Percentiles rank a stretch among this genome's conserved stretches.
Evolutionary conservation across 1,284 basidiomycete species (phyloP).

Genomic region (Fereydounia khargensis): DNA sequence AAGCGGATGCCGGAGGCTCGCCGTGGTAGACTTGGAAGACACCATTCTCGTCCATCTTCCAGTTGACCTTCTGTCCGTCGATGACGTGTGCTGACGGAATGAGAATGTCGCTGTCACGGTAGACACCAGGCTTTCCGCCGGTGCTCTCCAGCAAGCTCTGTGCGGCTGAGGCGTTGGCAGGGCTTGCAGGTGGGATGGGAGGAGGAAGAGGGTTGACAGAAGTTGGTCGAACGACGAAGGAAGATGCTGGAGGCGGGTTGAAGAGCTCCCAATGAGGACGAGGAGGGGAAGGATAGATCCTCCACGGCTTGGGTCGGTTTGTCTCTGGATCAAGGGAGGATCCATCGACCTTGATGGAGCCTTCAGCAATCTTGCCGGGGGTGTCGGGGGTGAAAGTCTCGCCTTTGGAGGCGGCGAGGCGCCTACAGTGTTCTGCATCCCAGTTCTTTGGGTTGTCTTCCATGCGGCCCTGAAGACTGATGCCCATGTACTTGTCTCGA

Average conservation of each 20-base stretch:
- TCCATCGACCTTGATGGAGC: conserved; percentile 50
- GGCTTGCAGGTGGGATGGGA: conserved; percentile 50
- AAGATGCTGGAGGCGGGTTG: conserved; percentile 50
- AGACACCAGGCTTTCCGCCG: conserved; percentile 53
- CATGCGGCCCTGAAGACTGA: conserved; percentile 44
- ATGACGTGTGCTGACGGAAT: conserved; percentile 33
- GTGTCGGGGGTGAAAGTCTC: not conserved
- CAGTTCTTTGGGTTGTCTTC: conserved; percentile 57
- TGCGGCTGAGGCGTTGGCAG: conserved; percentile 52
- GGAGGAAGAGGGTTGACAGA: conserved; percentile 45
- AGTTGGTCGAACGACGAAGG: conserved; percentile 46
- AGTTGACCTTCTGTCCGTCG: conserved; percentile 26
- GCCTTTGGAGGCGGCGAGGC: conserved; percentile 9
- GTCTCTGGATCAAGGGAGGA: conserved; percentile 22
- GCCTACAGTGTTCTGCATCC: conserved; percentile 54
- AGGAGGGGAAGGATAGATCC: conserved; percentile 54
- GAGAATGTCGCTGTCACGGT: conserved; percentile 32
- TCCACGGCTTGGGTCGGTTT: conserved; percentile 49
- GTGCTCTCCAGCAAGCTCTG: conserved; percentile 51
- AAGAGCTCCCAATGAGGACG: conserved; percentile 57
- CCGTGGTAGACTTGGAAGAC: conserved; percentile 51
- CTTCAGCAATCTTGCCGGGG: conserved; percentile 9
- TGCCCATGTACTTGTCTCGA: conserved; percentile 55
- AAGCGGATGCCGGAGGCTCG: conserved; percentile 11
- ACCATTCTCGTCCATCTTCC: conserved; percentile 47